Percentiles rank a stretch among this genome's conserved stretches.
These are phyloP conservation scores for Lobosporangium transversale DNA, from an alignment of 192 early-diverging fungal species.

Conservation along the genomic window DNA sequence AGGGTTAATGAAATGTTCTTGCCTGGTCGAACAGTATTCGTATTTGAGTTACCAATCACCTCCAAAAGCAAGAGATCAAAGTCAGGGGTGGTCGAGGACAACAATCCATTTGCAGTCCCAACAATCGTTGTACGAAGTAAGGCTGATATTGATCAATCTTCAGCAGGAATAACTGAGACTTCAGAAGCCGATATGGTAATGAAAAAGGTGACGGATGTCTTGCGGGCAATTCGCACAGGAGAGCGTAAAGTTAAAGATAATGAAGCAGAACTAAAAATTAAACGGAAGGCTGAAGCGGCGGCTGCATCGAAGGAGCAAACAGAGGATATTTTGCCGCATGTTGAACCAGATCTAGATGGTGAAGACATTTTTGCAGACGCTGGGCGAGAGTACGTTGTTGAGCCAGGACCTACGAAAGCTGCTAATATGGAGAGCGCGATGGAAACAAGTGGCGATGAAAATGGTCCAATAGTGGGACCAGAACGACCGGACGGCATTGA, in stretches of 20 bases:
- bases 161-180: conserved; percentile 55
- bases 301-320: conserved; percentile 22
- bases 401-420: conserved; percentile 38
- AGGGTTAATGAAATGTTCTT: conserved; percentile 74
- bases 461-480: conserved; percentile 35
- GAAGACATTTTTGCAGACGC: conserved; percentile 91
- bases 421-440: conserved; percentile 11
- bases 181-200: conserved; percentile 74
- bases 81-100: conserved; percentile 55
- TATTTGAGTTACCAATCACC: conserved; percentile 66
- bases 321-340: conserved; percentile 20
- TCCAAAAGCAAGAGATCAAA: conserved; percentile 36
- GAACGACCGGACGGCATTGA: conserved; percentile 26
- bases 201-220: conserved; percentile 73
- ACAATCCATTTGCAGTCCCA: conserved; percentile 67
- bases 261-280: conserved; percentile 59
- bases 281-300: conserved; percentile 44
- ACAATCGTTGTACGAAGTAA: conserved; percentile 83
- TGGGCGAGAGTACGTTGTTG: conserved; percentile 78
- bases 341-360: conserved; percentile 63
- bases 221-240: conserved; percentile 58
- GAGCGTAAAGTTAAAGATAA: conserved; percentile 42
- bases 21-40: conserved; percentile 81
- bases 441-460: conserved; percentile 37
- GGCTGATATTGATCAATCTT: conserved; percentile 64